phyloP scores from a whole-genome alignment of 768 basidiomycete genomes.

The Boletus tylopilopsis region DNA sequence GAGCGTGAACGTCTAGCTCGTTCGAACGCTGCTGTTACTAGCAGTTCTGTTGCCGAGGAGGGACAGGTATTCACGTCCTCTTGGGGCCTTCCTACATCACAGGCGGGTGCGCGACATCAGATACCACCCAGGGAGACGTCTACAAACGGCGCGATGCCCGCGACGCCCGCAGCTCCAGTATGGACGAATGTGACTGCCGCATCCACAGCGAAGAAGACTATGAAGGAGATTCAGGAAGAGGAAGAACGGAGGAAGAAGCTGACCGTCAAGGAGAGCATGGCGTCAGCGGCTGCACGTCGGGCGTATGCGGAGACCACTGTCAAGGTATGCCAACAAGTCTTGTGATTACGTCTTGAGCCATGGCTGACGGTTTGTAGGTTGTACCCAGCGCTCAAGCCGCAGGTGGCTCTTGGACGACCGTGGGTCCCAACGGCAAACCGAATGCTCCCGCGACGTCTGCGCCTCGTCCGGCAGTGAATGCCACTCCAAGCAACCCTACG shows the following conservation, averaged over 20 bases:
- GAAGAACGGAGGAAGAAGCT: constrained; percentile 83
- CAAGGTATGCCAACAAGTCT: constrained; percentile 46
- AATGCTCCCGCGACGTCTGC: constrained; percentile 26
- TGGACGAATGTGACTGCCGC: constrained; percentile 69
- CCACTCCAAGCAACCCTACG: constrained; percentile 27
- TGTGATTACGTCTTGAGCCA: neutral
- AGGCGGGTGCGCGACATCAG: constrained; percentile 53
- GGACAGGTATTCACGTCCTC: constrained; percentile 62
- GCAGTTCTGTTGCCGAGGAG: constrained; percentile 47
- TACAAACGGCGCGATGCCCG: constrained; percentile 23
- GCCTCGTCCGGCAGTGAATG: constrained; percentile 33
- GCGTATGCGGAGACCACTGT: constrained; percentile 77
- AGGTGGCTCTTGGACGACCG: constrained; percentile 78
- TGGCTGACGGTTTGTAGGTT: constrained; percentile 26
- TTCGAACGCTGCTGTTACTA: constrained; percentile 32
- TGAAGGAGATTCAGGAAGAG: constrained; percentile 99
- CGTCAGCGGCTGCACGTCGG: constrained; percentile 55
- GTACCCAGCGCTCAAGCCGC: constrained; percentile 31
- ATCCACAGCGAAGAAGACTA: constrained; percentile 71
- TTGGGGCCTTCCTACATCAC: constrained; percentile 87
- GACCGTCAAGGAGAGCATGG: constrained; percentile 55
- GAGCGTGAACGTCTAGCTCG: constrained; percentile 64
- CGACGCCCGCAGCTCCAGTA: constrained; percentile 44
- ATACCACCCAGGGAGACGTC: constrained; percentile 41
- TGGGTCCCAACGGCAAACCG: constrained; percentile 74